Percentiles rank a stretch among this genome's conserved stretches.
phyloP scores from a whole-genome alignment of 1,284 basidiomycete species.

The Meira nashicola region DNA sequence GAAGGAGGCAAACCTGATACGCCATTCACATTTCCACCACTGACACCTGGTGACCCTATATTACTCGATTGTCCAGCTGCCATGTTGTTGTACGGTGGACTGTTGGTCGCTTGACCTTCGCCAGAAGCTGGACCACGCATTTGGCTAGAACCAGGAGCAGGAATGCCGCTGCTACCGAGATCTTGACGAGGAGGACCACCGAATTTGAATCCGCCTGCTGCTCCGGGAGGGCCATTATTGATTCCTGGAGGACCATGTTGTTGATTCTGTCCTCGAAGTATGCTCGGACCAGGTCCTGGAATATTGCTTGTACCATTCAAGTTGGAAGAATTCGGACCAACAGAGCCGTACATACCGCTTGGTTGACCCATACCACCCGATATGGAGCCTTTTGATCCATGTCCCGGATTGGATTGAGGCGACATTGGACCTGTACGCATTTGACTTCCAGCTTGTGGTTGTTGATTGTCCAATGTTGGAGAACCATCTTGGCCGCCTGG shows the following conservation, averaged over 20 bases:
- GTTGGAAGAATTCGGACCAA: neutral
- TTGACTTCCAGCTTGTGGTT: constrained; percentile 17
- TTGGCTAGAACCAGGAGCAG: constrained; percentile 21
- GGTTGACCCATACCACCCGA: neutral
- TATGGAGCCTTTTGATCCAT: neutral
- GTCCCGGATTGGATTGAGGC: too few species aligned
- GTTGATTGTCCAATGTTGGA: constrained; percentile 21
- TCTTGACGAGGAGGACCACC: constrained; percentile 30
- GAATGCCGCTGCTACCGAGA: constrained; percentile 27
- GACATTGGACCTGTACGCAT: constrained; percentile 9
- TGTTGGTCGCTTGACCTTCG: neutral
- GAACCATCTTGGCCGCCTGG: constrained; percentile 23
- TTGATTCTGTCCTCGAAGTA: neutral
- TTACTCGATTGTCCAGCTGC: neutral
- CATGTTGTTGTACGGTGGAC: neutral
- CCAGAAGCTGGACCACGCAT: neutral
- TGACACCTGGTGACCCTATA: neutral
- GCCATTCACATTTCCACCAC: constrained; percentile 2
- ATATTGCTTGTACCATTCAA: constrained; percentile 5
- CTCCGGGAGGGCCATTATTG: constrained; percentile 23
- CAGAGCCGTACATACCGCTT: neutral
- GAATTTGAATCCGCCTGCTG: constrained; percentile 41
- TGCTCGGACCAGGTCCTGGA: constrained; percentile 4
- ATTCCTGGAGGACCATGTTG: neutral
- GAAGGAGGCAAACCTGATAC: constrained; percentile 30